These are phyloP conservation scores for Chrysoporthe puriensis DNA, from an alignment of 2,329 filamentous ascomycete species.

Conservation along the genomic window DNA sequence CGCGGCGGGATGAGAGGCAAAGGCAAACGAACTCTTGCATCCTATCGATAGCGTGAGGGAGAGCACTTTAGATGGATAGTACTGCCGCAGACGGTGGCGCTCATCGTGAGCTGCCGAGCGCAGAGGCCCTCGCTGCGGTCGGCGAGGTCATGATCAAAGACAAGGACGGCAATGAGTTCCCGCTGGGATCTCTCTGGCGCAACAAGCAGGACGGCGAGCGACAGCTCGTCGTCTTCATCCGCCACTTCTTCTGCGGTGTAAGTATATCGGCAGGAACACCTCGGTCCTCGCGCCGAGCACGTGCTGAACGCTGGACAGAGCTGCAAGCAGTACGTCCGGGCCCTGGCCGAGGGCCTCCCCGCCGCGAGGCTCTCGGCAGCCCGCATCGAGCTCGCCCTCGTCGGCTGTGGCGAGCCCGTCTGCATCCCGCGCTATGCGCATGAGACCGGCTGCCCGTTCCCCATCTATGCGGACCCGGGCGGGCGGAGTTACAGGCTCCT, in stretches of 20 bases:
- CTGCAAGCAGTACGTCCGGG: conserved; percentile 15
- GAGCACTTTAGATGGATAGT: not conserved
- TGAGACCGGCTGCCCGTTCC: conserved; percentile 2
- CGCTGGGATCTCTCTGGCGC: conserved; percentile 12
- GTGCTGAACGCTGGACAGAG: conserved; percentile 12
- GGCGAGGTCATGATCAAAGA: conserved; percentile 22
- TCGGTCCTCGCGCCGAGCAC: not conserved
- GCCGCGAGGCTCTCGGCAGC: conserved; percentile 12
- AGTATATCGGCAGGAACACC: not conserved
- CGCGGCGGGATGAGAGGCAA: not conserved
- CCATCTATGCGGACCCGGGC: conserved; percentile 20
- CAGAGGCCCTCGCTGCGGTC: conserved; percentile 2
- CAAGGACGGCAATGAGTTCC: conserved; percentile 4
- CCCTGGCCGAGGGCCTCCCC: conserved; percentile 6
- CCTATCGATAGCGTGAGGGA: not conserved
- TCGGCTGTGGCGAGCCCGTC: conserved; percentile 14
- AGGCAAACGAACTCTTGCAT: not conserved
- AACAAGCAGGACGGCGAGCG: conserved; percentile 13
- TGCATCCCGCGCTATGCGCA: conserved; percentile 11
- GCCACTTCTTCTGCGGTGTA: conserved; percentile 23
- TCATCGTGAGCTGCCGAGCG: conserved; percentile 14
- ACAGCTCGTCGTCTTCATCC: conserved; percentile 19
- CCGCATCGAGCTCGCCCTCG: conserved; percentile 7
- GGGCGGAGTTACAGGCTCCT: conserved; percentile 6
- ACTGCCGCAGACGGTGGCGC: not conserved